A percentile compares a stretch with the other conserved stretches of the same genome.
These are phyloP conservation scores for Orbilia quercus DNA, from an alignment of 2,329 filamentous ascomycete genomes.

Conservation along the genomic window DNA sequence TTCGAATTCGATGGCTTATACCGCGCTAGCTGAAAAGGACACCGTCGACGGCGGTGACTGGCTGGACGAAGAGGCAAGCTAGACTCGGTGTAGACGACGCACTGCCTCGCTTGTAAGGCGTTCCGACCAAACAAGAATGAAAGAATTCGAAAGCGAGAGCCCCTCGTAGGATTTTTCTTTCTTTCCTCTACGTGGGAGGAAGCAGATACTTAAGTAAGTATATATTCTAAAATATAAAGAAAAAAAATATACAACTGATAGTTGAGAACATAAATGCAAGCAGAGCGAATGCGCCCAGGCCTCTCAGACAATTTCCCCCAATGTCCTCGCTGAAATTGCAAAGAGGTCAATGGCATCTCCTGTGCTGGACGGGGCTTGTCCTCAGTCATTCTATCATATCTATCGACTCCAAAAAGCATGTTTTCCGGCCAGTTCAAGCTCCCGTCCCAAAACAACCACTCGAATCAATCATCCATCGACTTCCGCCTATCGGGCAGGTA, in stretches of 20 bases:
- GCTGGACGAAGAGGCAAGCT: constrained; percentile 36
- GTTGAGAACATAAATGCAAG: no score
- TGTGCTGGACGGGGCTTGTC: constrained; percentile 50
- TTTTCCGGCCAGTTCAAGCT: constrained; percentile 18
- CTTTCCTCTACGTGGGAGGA: no score
- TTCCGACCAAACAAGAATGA: constrained; percentile 18
- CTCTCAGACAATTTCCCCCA: constrained; percentile 27
- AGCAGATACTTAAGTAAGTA: no score
- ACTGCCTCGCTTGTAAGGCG: constrained; percentile 45
- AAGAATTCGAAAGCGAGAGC: constrained; percentile 5
- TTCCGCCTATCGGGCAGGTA: constrained; percentile 51
- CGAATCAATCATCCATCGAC: constrained; percentile 30
- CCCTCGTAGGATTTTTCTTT: constrained; percentile 23
- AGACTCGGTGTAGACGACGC: constrained; percentile 46
- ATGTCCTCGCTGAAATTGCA: constrained; percentile 46
- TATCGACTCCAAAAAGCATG: constrained; percentile 22
- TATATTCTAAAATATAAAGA: no score
- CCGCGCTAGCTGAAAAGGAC: constrained; percentile 53
- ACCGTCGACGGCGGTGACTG: constrained; percentile 41
- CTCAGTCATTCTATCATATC: constrained; percentile 39
- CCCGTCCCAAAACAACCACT: constrained; percentile 18
- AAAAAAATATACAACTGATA: no score
- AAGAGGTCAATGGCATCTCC: constrained; percentile 47
- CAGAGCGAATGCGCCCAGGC: constrained; percentile 26
- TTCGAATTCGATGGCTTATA: constrained; percentile 34